These are phyloP conservation scores for Hemileccinum rubropunctum DNA, from an alignment of 768 basidiomycete species.

Conservation along the genomic window DNA sequence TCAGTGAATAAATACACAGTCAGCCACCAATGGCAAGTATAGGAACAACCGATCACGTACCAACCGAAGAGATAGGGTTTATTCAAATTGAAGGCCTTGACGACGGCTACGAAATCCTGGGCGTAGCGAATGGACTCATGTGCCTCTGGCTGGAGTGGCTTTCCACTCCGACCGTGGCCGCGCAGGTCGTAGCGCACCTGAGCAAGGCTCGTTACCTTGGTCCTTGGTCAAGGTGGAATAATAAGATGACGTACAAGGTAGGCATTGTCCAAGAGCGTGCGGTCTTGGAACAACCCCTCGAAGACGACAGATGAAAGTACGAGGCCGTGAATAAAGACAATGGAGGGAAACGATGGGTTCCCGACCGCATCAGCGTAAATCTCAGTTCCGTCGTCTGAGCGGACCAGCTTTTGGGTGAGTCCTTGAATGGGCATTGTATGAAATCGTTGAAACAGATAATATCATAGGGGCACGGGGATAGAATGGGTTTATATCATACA, in stretches of 20 bases:
- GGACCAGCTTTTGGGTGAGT: not conserved
- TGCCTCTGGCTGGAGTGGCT: constrained; percentile 1
- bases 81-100: not conserved
- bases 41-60: not conserved
- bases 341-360: not conserved
- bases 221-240: no score
- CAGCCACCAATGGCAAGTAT: not conserved
- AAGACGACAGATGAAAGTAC: constrained; percentile 1
- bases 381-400: constrained; percentile 6
- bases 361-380: constrained; percentile 7
- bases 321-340: constrained; percentile 7
- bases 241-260: not conserved
- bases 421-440: not conserved
- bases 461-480: no score
- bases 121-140: constrained; percentile 9
- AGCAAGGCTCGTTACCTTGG: not conserved
- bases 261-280: not conserved
- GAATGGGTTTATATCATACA: no score
- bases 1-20: not conserved
- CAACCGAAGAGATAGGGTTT: constrained; percentile 6
- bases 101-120: constrained; percentile 7
- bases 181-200: constrained; percentile 9
- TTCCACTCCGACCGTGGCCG: constrained; percentile 8
- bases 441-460: no score
- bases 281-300: constrained; percentile 5